Evolutionary conservation across 108 stramenopile species (phyloP).

Genomic region (Cyclostephanos tholiformis): DNA sequence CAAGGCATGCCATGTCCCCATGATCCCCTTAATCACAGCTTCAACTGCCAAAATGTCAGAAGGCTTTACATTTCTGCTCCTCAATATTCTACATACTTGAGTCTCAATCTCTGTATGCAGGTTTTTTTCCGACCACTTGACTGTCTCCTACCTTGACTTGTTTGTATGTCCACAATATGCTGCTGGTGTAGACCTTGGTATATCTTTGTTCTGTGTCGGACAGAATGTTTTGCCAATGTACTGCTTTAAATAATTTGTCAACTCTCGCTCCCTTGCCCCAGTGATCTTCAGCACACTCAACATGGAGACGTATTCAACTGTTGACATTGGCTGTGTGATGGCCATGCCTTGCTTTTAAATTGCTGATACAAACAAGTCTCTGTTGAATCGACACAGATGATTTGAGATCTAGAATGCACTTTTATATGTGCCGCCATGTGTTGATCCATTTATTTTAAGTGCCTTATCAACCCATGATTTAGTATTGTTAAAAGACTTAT

Average conservation of each 20-base stretch:
- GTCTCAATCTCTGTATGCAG: neutral
- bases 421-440: neutral
- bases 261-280: too few species aligned
- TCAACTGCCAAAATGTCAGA: neutral
- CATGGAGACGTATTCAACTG: neutral
- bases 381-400: slow-evolving; percentile 1
- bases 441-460: too few species aligned
- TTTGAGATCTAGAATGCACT: neutral
- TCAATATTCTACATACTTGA: neutral
- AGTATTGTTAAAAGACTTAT: too few species aligned
- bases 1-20: too few species aligned
- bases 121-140: neutral
- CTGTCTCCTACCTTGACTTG: neutral
- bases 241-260: too few species aligned
- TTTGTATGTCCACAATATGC: neutral
- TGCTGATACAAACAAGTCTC: neutral
- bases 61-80: neutral
- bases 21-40: too few species aligned
- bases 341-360: neutral
- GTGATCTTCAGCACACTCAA: too few species aligned
- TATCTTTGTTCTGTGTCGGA: too few species aligned
- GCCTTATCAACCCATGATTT: too few species aligned
- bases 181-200: neutral
- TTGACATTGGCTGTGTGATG: slow-evolving; percentile 2
- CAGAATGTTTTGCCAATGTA: too few species aligned